Conservation (phyloP, 352 stramenopile genomes). For the Pythium pyrilobum region DNA sequence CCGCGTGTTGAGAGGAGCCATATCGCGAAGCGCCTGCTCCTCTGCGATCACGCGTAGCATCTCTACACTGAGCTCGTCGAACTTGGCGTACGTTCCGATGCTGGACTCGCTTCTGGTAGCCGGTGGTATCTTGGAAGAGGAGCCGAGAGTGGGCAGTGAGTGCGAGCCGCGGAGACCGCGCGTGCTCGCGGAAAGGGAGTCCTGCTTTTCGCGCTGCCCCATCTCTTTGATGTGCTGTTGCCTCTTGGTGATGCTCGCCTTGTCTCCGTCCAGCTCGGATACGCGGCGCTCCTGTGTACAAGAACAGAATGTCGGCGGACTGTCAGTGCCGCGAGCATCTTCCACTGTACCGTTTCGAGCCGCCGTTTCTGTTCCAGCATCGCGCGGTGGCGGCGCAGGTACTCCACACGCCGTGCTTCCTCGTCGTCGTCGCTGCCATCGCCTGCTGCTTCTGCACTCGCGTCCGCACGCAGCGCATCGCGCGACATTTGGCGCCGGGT, state of each 20-base stretch:
- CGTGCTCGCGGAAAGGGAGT: no score
- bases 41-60: slow-evolving; percentile 42
- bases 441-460: background rate
- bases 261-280: slow-evolving; percentile 13
- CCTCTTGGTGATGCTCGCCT: slow-evolving; percentile 4
- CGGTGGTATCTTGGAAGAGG: background rate
- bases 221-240: background rate
- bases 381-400: slow-evolving; percentile 38
- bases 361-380: slow-evolving; percentile 44
- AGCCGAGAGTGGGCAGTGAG: background rate
- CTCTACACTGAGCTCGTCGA: slow-evolving; percentile 37
- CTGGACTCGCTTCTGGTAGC: background rate
- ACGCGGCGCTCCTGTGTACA: slow-evolving; percentile 11
- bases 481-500: background rate
- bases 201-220: background rate
- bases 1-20: slow-evolving; percentile 38
- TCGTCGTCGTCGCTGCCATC: slow-evolving; percentile 27
- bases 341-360: slow-evolving; percentile 42
- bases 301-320: no score
- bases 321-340: background rate
- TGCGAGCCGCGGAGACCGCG: background rate
- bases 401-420: slow-evolving; percentile 33
- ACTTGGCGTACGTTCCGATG: slow-evolving; percentile 40
- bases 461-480: background rate
- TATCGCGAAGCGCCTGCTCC: slow-evolving; percentile 26